Base-by-base conservation (phyloP, 805 yeast genomes). In the Brettanomyces anomalus region DNA sequence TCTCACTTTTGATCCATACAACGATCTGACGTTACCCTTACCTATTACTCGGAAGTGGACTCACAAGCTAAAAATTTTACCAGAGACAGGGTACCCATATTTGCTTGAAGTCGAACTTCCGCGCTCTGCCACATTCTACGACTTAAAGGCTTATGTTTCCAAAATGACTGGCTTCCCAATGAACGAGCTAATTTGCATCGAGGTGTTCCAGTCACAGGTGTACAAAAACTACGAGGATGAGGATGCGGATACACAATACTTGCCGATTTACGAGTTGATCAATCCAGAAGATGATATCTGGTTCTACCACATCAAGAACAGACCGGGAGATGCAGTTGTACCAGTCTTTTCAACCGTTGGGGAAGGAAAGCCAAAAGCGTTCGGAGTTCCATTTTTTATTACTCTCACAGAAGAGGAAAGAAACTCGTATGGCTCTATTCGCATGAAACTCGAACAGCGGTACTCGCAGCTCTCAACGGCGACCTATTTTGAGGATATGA, bases 1-100 rank as follows among this genome's bases (percentile, higher is more conserved):
- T 21, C 73, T 90, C 20, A 89, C 97, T 0, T 93, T 89, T 64
- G 98, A 90, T 59, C 97, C 98, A 0, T 90, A 79, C 56, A 86
- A 79, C 63, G 96, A 88, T 56, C 65, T 90, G 49, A 88, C 98
- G 0, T 65, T 90, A 36, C 97, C 97, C 0, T 67, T 90, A 19
- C 97, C 97, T 0, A 76, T 81, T 2, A 75, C 76, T 38, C 75
- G 79, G 40, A 68, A 72, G 39, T 89, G 97, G 96, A 63, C 67
- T 28, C 81, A 79, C 34, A 71, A 71, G 17, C 69, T 90, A 31
- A 67, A 73, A 2, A 64, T 86, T 15, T 72, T 88, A 28, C 79
- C 85, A n/a, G 72, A 76, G 32, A 58, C 64, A 16, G 75, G 79
- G 6, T 62, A 59, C 8, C 75, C 81, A 1, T 62, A 64, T 41